Evolutionary conservation across 225 moss, liverwort and hornwort genomes (phyloP), one percentile per base, ranked within the genome.

Genomic region (Pseudoscleropodium purum): DNA sequence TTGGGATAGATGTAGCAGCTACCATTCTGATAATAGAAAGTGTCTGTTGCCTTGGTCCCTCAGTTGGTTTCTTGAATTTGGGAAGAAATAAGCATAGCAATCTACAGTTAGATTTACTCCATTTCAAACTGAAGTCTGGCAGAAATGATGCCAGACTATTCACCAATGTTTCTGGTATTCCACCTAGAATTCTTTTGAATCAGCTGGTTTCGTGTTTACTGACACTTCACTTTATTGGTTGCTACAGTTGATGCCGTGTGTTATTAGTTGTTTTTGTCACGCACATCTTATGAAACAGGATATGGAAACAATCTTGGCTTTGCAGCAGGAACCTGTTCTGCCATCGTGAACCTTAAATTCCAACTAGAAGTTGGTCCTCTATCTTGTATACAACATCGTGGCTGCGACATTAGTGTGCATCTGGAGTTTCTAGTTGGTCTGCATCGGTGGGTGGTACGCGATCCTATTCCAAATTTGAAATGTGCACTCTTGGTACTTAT

Each of bases 11-110:
- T 91, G 85, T 75, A 89, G 90, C 94, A 93, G 92, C 90, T 86
- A 87, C 90, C 92, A 92, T 94, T 94, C 93, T 93, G 90, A 81
- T 61, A 86, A 83, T 94, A 93, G 94, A 90, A 94, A 83, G 93
- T 82, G 72, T 93, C 87, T 93, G 93, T 91, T 94, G 87, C 90
- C 82, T 93, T 80, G 80, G 91, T 91, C 91, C 94, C 91, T 85
- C 86, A 75, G 64, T 73, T 75, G 92, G 81, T 91, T 85, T 84
- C 82, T 92, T 91, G 89, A 89, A 92, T 90, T 90, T 87, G 87
- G 91, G 92, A 94, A 89, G 87, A 83, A 93, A 93, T 92, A 91
- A 92, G 92, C 89, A 64, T 82, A 91, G 92, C 87, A 78, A 87
- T 92, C 84, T 87, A 87, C 89, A 92, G 63, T 85, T 90, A 87